These are phyloP conservation scores for Platismatia glauca DNA, from an alignment of 495 filamentous ascomycete genomes.

Conservation along the genomic window DNA sequence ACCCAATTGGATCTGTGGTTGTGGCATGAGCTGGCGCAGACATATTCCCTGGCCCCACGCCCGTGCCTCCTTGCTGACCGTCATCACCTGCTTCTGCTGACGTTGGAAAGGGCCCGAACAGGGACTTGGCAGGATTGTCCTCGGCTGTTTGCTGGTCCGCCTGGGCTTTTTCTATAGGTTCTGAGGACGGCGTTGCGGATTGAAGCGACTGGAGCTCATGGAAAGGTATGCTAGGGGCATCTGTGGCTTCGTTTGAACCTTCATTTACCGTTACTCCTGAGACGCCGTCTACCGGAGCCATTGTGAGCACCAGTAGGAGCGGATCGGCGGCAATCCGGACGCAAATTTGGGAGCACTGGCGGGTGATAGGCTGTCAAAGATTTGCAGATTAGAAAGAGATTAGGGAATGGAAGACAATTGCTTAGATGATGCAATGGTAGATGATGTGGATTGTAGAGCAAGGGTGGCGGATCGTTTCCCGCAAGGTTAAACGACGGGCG, in stretches of 20 bases:
- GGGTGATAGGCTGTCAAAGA: neutral
- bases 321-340: neutral
- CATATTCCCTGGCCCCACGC: neutral
- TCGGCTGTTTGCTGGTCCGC: conserved; percentile 8
- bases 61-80: neutral
- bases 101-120: conserved; percentile 10
- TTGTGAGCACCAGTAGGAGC: conserved; percentile 5
- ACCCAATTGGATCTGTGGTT: conserved; percentile 13
- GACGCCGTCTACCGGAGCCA: conserved; percentile 1
- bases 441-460: neutral
- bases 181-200: conserved; percentile 1
- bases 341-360: neutral
- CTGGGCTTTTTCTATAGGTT: conserved; percentile 6
- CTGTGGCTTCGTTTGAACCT: neutral
- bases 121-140: neutral
- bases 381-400: neutral
- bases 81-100: neutral
- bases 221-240: neutral
- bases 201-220: neutral
- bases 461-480: conserved; percentile 4
- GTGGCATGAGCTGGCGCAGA: neutral
- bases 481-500: neutral
- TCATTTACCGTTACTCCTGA: conserved; percentile 1
- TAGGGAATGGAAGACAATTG: neutral
- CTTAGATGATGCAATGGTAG: neutral